Percentiles rank a stretch among this genome's conserved stretches.
Evolutionary conservation across 495 filamentous ascomycete genomes (phyloP).

Genomic region (Recurvomyces mirabilis): DNA sequence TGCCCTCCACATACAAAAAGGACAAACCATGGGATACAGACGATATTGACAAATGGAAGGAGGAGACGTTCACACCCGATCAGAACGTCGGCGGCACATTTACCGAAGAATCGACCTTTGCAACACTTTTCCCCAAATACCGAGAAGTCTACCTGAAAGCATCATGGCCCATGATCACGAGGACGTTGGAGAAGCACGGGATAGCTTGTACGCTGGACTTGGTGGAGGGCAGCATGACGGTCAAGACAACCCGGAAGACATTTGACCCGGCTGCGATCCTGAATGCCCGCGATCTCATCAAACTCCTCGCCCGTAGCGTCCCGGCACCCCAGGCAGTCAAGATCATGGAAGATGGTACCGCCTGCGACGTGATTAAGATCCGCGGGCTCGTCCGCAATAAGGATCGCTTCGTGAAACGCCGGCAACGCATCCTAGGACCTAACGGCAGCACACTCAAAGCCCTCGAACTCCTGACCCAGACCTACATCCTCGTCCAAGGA

Average conservation of each 20-base stretch:
- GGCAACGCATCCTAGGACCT: conserved; percentile 82
- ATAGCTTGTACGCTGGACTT: conserved; percentile 86
- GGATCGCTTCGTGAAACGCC: conserved; percentile 91
- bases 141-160: conserved; percentile 86
- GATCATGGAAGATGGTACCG: conserved; percentile 82
- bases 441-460: conserved; percentile 83
- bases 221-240: conserved; percentile 90
- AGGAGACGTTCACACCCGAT: conserved; percentile 70
- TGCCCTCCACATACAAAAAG: conserved; percentile 89
- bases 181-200: conserved; percentile 65
- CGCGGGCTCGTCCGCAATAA: conserved; percentile 82
- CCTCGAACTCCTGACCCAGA: conserved; percentile 83
- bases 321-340: conserved; percentile 87
- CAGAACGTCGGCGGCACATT: conserved; percentile 82
- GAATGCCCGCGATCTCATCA: conserved; percentile 89
- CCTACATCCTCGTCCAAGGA: conserved; percentile 92
- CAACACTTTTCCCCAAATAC: conserved; percentile 93
- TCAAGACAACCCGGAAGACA: conserved; percentile 90
- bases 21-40: conserved; percentile 98
- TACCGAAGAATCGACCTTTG: conserved; percentile 83
- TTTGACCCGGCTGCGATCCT: conserved; percentile 90
- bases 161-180: conserved; percentile 78
- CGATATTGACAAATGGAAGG: conserved; percentile 96
- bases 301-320: conserved; percentile 80
- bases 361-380: conserved; percentile 92